phyloP scores from a whole-genome alignment of 2,329 filamentous ascomycete genomes.

The Aureobasidium zeae region DNA sequence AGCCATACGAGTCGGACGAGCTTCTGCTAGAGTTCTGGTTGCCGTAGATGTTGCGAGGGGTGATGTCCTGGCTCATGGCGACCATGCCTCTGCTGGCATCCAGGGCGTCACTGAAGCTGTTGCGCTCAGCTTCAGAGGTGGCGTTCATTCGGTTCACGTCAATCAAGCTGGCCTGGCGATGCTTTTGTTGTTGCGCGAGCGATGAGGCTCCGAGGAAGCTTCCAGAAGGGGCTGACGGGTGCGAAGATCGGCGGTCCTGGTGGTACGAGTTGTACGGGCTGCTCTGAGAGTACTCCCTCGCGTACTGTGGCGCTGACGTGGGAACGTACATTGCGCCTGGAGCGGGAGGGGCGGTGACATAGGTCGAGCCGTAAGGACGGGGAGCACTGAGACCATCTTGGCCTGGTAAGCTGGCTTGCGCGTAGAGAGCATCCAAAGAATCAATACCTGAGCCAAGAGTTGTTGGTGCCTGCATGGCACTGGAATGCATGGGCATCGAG shows the following conservation, averaged over 20 bases:
- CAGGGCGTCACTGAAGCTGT: conserved; percentile 77
- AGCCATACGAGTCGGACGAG: conserved; percentile 81
- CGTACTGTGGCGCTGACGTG: conserved; percentile 62
- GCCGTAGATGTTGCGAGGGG: conserved; percentile 81
- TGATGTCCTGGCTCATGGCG: conserved; percentile 85
- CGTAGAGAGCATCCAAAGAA: conserved; percentile 50
- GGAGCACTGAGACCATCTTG: conserved; percentile 67
- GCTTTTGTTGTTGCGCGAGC: conserved; percentile 36
- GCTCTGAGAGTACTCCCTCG: conserved; percentile 56
- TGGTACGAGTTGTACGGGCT: conserved; percentile 45
- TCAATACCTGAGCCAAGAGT: conserved; percentile 62
- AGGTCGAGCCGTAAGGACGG: conserved; percentile 62
- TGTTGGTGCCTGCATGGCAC: conserved; percentile 61
- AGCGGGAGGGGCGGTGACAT: conserved; percentile 62
- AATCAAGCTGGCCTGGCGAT: conserved; percentile 55
- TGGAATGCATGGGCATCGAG: conserved; percentile 62
- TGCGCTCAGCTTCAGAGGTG: conserved; percentile 47
- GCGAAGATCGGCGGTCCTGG: conserved; percentile 65
- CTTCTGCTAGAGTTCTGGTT: conserved; percentile 53
- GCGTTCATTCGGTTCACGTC: conserved; percentile 54
- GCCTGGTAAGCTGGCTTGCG: conserved; percentile 55
- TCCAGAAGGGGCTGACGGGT: conserved; percentile 64
- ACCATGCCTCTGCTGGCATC: conserved; percentile 93
- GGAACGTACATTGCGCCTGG: conserved; percentile 59
- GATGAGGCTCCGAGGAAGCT: conserved; percentile 40